These are phyloP conservation scores for Croton laevigatus DNA, from an alignment of 441 rosid genomes.

Conservation along the genomic window DNA sequence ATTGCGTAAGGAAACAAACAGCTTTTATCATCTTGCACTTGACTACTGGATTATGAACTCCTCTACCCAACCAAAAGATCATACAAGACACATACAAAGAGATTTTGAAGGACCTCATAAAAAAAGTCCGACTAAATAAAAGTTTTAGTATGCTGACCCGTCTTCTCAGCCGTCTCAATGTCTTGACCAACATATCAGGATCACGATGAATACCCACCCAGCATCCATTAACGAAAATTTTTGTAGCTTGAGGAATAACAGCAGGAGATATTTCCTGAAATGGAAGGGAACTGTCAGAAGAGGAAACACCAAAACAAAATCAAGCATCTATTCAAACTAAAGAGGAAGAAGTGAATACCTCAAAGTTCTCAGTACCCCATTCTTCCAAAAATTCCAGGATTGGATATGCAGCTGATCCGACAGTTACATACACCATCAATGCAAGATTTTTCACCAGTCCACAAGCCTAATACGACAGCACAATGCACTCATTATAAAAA, in stretches of 20 bases:
- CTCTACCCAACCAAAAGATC: neutral
- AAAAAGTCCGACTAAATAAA: neutral
- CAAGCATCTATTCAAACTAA: constrained; percentile 8
- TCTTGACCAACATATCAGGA: constrained; percentile 97
- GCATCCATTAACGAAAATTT: constrained; percentile 93
- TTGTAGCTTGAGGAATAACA: constrained; percentile 93
- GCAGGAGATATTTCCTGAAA: constrained; percentile 97
- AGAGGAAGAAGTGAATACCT: constrained; percentile 44
- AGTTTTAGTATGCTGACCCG: constrained; percentile 44
- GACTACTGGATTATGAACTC: neutral
- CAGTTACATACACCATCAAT: constrained; percentile 94
- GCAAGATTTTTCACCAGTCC: constrained; percentile 98
- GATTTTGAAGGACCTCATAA: neutral
- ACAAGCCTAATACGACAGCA: constrained; percentile 62
- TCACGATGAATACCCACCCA: constrained; percentile 98
- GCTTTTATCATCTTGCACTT: neutral
- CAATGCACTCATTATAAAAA: constrained; percentile 9
- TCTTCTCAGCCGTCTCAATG: constrained; percentile 88
- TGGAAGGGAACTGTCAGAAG: constrained; percentile 18
- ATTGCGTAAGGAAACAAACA: neutral
- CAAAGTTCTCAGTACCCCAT: constrained; percentile 97
- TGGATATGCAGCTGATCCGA: constrained; percentile 93
- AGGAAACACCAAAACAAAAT: neutral
- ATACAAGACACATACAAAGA: constrained; percentile 1
- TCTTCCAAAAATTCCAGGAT: constrained; percentile 90